These are phyloP conservation scores for Gnetum montanum DNA, from an alignment of 75 land plant species.

Conservation along the genomic window DNA sequence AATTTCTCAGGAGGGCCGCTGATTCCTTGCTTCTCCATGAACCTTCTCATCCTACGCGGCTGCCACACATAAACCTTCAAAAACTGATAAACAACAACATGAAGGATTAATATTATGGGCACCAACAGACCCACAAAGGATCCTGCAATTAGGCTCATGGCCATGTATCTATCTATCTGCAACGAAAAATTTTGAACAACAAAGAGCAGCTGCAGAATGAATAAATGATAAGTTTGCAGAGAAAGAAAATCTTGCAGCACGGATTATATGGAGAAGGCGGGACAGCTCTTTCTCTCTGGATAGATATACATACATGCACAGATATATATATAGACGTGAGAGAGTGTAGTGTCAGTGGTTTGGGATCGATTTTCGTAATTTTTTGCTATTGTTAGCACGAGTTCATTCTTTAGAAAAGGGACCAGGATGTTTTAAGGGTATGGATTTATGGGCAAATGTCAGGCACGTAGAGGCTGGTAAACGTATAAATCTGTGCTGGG, in stretches of 20 bases:
- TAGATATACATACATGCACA: too few species aligned
- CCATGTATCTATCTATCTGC: neutral
- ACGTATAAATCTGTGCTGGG: too few species aligned
- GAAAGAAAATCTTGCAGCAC: neutral
- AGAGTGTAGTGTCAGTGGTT: neutral
- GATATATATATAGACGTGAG: too few species aligned
- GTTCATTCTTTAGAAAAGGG: too few species aligned
- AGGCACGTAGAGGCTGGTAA: neutral
- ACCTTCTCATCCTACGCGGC: slow-evolving; percentile 21
- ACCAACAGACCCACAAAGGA: neutral
- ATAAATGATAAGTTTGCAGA: neutral
- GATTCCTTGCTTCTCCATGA: slow-evolving; percentile 35
- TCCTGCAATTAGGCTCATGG: neutral
- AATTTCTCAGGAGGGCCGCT: slow-evolving; percentile 31
- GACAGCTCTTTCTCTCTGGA: too few species aligned
- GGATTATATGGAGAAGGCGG: neutral
- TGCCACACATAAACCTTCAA: slow-evolving; percentile 8
- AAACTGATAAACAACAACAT: neutral
- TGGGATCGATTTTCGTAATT: neutral
- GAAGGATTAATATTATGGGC: neutral
- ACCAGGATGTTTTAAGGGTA: too few species aligned
- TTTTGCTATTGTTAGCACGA: neutral
- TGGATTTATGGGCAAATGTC: neutral
- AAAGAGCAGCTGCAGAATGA: neutral
- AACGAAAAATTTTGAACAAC: neutral